These are phyloP conservation scores for Cutaneotrichosporon daszewskae DNA, from an alignment of 1,284 basidiomycete species.

Conservation along the genomic window DNA sequence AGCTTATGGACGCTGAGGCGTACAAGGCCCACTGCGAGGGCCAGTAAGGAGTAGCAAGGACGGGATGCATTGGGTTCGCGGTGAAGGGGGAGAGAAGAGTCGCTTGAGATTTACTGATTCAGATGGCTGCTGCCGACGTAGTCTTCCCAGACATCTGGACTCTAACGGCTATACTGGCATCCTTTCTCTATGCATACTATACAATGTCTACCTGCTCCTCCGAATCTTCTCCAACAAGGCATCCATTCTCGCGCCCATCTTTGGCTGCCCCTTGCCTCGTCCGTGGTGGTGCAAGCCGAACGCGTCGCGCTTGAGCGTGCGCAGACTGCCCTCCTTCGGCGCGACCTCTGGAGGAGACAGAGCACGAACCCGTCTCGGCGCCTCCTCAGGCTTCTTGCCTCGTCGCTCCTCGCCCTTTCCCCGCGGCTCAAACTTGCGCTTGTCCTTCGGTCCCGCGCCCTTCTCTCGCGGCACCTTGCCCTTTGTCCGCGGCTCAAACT, in stretches of 20 bases:
- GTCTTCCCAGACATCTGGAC: too few species aligned
- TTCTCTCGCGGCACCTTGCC: constrained; percentile 1
- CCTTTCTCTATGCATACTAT: too few species aligned
- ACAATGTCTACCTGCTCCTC: constrained; percentile 30
- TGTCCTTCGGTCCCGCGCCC: background rate
- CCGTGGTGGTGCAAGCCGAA: constrained; percentile 25
- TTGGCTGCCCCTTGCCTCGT: constrained; percentile 42
- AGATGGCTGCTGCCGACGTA: too few species aligned
- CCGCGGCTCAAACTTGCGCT: background rate
- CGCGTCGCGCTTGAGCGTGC: constrained; percentile 38
- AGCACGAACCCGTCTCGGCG: constrained; percentile 2
- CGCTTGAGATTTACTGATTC: too few species aligned
- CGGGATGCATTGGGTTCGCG: too few species aligned
- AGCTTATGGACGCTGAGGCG: constrained; percentile 66
- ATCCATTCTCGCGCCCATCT: constrained; percentile 48
- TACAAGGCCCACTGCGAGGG: constrained; percentile 71
- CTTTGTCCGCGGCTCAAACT: constrained; percentile 1
- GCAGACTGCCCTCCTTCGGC: constrained; percentile 8
- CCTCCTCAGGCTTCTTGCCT: background rate
- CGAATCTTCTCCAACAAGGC: constrained; percentile 47
- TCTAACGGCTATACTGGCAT: too few species aligned
- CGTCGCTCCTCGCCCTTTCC: background rate
- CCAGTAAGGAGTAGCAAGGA: constrained; percentile 9
- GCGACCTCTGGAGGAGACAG: constrained; percentile 5
- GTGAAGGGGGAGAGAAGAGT: too few species aligned